Percentiles rank a stretch among this genome's conserved stretches.
phyloP scores from a whole-genome alignment of 352 stramenopile species.

The Phytophthora cactorum region DNA sequence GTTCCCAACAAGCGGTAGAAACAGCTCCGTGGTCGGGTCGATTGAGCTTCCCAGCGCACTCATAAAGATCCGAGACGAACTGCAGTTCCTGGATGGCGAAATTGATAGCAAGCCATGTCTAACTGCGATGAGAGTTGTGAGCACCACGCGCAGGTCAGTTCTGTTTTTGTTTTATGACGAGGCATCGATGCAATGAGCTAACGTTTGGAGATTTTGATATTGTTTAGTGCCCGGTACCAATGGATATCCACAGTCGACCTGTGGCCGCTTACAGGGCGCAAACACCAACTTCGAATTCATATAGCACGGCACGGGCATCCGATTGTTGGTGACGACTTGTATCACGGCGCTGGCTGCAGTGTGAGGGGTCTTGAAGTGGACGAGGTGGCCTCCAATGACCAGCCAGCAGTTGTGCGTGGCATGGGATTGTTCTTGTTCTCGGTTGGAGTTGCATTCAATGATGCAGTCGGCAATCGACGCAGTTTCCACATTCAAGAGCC shows the following conservation, averaged over 20 bases:
- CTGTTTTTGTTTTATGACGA: not conserved
- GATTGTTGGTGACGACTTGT: constrained; percentile 72
- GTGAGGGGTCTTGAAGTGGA: not conserved
- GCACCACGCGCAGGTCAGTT: constrained; percentile 42
- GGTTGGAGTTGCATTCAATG: constrained; percentile 48
- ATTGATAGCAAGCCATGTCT: constrained; percentile 40
- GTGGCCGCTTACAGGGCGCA: constrained; percentile 71
- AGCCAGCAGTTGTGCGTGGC: constrained; percentile 46
- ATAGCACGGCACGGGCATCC: constrained; percentile 60
- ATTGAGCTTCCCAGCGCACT: constrained; percentile 25
- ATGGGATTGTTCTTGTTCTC: constrained; percentile 63
- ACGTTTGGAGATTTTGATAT: not conserved
- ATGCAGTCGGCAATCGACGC: constrained; percentile 43
- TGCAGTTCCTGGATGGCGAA: constrained; percentile 28
- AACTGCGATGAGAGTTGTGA: constrained; percentile 42
- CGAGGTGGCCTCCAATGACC: not conserved
- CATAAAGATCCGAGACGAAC: constrained; percentile 20
- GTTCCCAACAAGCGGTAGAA: not conserved
- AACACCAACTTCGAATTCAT: constrained; percentile 77
- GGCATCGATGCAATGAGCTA: not conserved
- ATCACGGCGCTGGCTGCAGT: constrained; percentile 37
- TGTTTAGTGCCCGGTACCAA: constrained; percentile 47
- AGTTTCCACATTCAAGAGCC: constrained; percentile 58
- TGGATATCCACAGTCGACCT: constrained; percentile 72
- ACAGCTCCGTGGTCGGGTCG: not conserved